Percentiles rank a stretch among this genome's conserved stretches.
Evolutionary conservation across 345 rosid genomes (phyloP).

Genomic region (Iberis pinnata): DNA sequence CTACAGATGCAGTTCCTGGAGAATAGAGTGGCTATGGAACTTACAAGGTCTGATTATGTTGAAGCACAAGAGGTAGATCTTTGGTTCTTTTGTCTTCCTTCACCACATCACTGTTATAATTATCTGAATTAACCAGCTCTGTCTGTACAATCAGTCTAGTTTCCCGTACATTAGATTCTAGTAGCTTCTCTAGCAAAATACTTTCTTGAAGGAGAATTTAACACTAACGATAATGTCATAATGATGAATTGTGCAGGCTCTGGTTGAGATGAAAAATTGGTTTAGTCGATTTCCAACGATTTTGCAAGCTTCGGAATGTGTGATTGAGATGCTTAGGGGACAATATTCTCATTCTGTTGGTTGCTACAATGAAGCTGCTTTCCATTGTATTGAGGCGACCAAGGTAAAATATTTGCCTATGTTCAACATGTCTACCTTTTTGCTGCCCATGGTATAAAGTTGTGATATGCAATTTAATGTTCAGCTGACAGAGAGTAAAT

Average conservation of each 20-base stretch:
- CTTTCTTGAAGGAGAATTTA: constrained; percentile 1
- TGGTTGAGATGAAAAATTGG: constrained; percentile 83
- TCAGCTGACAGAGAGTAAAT: constrained; percentile 83
- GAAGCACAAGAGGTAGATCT: constrained; percentile 78
- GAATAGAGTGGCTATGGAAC: constrained; percentile 93
- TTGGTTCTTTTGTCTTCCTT: constrained; percentile 7
- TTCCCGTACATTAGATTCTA: constrained; percentile 14
- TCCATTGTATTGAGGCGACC: constrained; percentile 85
- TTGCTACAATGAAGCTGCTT: constrained; percentile 88
- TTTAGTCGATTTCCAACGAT: constrained; percentile 85
- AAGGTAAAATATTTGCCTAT: constrained; percentile 40
- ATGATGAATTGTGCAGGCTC: constrained; percentile 56
- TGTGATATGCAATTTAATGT: constrained; percentile 15
- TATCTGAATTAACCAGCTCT: background rate
- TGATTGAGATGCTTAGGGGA: constrained; percentile 95
- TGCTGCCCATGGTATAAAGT: constrained; percentile 3
- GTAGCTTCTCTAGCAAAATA: background rate
- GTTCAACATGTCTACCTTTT: background rate
- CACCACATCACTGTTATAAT: background rate
- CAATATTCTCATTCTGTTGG: constrained; percentile 96
- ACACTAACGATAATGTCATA: background rate
- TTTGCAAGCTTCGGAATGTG: constrained; percentile 81
- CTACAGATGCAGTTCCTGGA: constrained; percentile 93
- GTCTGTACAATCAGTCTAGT: background rate
- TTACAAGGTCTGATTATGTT: constrained; percentile 86